A percentile compares a stretch with the other conserved stretches of the same genome.
Conservation (phyloP, 2,329 filamentous ascomycete genomes). For the Cryphonectria carpinicola region DNA sequence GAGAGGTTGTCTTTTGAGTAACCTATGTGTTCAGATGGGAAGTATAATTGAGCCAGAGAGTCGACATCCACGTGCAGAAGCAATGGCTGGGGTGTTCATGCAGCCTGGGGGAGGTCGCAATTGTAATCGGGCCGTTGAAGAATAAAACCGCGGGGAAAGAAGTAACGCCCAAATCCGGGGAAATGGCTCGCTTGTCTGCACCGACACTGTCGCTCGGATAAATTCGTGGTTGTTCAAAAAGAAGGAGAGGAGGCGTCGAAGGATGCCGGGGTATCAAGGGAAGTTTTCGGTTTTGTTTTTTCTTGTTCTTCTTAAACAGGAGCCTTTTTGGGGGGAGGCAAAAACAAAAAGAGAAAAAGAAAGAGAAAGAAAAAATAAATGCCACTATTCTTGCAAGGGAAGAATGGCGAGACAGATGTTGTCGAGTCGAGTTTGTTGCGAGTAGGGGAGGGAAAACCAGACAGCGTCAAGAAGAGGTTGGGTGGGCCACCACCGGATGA, state of each 20-base stretch:
- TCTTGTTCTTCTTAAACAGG: not conserved
- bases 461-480: slow-evolving; percentile 12
- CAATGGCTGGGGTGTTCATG: slow-evolving; percentile 25
- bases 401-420: slow-evolving; percentile 9
- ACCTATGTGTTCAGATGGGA: slow-evolving; percentile 4
- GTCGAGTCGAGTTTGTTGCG: slow-evolving; percentile 19
- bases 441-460: slow-evolving; percentile 4
- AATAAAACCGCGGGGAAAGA: slow-evolving; percentile 28
- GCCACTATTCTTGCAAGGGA: slow-evolving; percentile 8
- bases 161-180: slow-evolving; percentile 25
- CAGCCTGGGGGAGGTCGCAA: slow-evolving; percentile 13
- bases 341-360: not conserved
- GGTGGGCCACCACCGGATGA: slow-evolving; percentile 24
- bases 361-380: not conserved
- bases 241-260: not conserved
- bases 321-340: not conserved
- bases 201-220: slow-evolving; percentile 12
- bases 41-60: not conserved
- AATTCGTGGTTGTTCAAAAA: slow-evolving; percentile 14
- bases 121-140: slow-evolving; percentile 29
- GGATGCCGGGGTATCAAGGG: not conserved
- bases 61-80: slow-evolving; percentile 14
- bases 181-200: slow-evolving; percentile 19
- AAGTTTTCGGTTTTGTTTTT: not conserved
- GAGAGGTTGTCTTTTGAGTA: not conserved